Conservation (phyloP, 108 stramenopile species). For the Pseudonitzschia delicatissima region DNA sequence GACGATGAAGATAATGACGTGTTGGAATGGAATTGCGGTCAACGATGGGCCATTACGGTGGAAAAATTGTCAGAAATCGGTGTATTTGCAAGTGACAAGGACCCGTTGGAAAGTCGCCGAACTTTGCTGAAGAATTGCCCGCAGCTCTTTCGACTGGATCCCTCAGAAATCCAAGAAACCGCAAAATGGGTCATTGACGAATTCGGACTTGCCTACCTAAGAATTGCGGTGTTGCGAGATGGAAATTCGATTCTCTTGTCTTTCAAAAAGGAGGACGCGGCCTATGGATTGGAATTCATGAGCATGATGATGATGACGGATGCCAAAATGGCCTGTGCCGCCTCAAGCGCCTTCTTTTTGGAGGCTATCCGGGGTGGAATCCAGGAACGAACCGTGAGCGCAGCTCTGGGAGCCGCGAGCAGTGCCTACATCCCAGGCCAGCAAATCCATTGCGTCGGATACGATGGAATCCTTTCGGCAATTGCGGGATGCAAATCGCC, state of each 20-base stretch:
- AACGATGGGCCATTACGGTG: constrained; percentile 21
- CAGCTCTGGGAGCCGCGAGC: constrained; percentile 26
- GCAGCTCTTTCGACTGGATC: constrained; percentile 24
- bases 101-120: too few relatives aligned
- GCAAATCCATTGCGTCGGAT: constrained; percentile 27
- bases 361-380: constrained; percentile 31
- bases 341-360: constrained; percentile 18
- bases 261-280: constrained; percentile 20
- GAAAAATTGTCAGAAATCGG: constrained; percentile 3
- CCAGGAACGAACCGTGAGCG: constrained; percentile 29
- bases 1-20: not conserved
- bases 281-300: constrained; percentile 33
- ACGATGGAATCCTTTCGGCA: constrained; percentile 24
- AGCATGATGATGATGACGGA: constrained; percentile 15
- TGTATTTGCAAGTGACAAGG: not conserved
- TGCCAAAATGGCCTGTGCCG: constrained; percentile 9
- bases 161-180: constrained; percentile 15
- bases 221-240: not conserved
- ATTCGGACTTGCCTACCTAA: constrained; percentile 9
- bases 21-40: constrained; percentile 15
- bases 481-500: not conserved
- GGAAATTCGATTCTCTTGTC: constrained; percentile 15
- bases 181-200: constrained; percentile 16
- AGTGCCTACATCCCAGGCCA: constrained; percentile 27
- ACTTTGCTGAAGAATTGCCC: constrained; percentile 9